Percentiles rank a stretch among this genome's conserved stretches.
Evolutionary conservation across 306 rosid species (phyloP).

Genomic region (Trifolium subterraneum): DNA sequence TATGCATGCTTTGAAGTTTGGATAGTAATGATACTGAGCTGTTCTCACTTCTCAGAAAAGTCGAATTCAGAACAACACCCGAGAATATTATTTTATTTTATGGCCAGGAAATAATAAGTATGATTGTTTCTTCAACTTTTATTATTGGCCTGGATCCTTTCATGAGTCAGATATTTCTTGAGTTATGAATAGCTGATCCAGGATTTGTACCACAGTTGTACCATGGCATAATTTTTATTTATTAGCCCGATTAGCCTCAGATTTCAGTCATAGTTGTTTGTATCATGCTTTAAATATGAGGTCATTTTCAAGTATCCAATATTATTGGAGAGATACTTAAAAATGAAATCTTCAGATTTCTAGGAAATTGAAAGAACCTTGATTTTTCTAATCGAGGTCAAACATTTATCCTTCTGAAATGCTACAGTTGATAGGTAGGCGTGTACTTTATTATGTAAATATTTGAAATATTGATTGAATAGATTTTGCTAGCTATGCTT

Average conservation of each 20-base stretch:
- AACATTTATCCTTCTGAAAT: no score
- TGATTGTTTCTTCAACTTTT: no score
- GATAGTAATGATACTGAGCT: conserved; percentile 29
- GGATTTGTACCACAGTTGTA: no score
- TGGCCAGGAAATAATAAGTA: no score
- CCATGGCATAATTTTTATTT: background rate
- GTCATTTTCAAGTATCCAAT: background rate
- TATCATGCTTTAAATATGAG: background rate
- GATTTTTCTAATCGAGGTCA: no score
- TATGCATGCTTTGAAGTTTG: conserved; percentile 24
- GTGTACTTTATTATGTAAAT: background rate
- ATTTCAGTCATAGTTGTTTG: background rate
- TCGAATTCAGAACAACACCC: conserved; percentile 9
- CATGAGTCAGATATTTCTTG: no score
- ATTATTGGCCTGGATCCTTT: no score
- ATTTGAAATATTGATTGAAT: background rate
- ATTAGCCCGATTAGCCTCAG: background rate
- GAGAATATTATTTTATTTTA: background rate
- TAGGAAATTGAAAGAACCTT: no score
- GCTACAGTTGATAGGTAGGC: no score
- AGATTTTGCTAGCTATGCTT: background rate
- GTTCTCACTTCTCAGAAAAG: conserved; percentile 24
- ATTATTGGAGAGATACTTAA: no score
- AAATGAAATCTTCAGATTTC: no score
- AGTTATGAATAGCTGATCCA: no score